Evolutionary conservation across 2,329 filamentous ascomycete genomes (phyloP), one percentile per base, ranked within the genome.

Genomic region (Verticillium zaregamsianum): DNA sequence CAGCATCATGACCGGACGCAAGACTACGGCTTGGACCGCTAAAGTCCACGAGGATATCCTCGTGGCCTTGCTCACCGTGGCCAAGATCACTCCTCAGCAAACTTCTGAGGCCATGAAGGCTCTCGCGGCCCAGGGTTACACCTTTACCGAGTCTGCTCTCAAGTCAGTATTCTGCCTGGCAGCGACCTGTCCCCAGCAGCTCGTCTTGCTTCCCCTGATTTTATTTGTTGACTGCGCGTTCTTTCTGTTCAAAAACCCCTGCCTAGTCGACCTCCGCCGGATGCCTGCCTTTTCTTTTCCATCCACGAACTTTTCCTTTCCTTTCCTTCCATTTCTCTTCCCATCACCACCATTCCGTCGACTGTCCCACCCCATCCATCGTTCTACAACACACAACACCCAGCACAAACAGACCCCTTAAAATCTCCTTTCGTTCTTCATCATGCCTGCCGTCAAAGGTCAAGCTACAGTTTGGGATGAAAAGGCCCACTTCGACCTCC

Each of bases 11-110:
- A 52, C 33, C 1, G 58, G 65, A n/a, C 70, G 72, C 39, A 67
- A 71, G 61, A 63, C 67, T 17, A 76, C 74, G 66, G 73, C 70
- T 37, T 84, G 80, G 80, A 75, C 75, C 32, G 67, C 73, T 68
- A 28, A 82, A 62, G 32, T 74, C 74, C 7, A 77, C 61, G 39
- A 84, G 72, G 52, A 83, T 76, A 49, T 79, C 78, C 62, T 79
- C 70, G 55, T 83, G 79, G 20, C 76, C 73, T 9, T 71, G 69
- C 5, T 78, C n/a, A 71, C 74, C 31, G 69, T 74, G 7, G 65
- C 77, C 60, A 74, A 71, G 40, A 72, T 77, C 2, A 69, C 64
- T 2, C 45, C 64, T 0, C 67, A 67, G 1, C 71, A 73, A n/a
- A 69, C 81, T 7, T 72, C 79, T 67, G 67, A 67, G 0, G 68